Evolutionary conservation across 1,284 basidiomycete genomes (phyloP).

Genomic region (Irpex lacteus): DNA sequence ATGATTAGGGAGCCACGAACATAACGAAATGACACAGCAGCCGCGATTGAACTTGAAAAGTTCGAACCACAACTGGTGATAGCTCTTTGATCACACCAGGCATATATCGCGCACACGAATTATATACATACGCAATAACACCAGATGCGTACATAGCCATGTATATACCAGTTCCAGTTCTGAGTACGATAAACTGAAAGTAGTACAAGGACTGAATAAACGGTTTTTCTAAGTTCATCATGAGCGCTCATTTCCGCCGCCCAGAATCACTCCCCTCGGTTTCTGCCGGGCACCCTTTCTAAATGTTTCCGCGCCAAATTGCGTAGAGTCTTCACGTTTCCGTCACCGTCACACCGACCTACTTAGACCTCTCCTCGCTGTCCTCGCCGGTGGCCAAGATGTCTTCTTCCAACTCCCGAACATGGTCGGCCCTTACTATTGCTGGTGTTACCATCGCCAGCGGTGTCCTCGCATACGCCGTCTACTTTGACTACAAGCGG

Average conservation of each 20-base stretch:
- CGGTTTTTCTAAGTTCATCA: too few species aligned
- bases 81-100: too few species aligned
- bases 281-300: constrained; percentile 3
- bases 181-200: too few species aligned
- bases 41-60: too few species aligned
- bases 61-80: too few species aligned
- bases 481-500: constrained; percentile 95
- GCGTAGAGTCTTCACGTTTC: not conserved
- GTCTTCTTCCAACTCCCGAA: constrained; percentile 26
- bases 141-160: too few species aligned
- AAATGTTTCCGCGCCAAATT: constrained; percentile 6
- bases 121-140: too few species aligned
- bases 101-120: too few species aligned
- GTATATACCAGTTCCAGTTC: too few species aligned
- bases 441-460: constrained; percentile 64
- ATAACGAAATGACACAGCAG: too few species aligned
- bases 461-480: constrained; percentile 74
- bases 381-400: constrained; percentile 19
- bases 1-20: not conserved
- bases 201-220: too few species aligned
- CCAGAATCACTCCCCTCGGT: not conserved
- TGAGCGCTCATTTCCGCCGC: too few species aligned
- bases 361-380: not conserved
- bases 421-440: constrained; percentile 46
- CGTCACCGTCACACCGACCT: not conserved